Percentiles rank a stretch among this genome's conserved stretches.
Evolutionary conservation across 371 early-diverging fungal genomes (phyloP).

Genomic region (Mucor piriformis): DNA sequence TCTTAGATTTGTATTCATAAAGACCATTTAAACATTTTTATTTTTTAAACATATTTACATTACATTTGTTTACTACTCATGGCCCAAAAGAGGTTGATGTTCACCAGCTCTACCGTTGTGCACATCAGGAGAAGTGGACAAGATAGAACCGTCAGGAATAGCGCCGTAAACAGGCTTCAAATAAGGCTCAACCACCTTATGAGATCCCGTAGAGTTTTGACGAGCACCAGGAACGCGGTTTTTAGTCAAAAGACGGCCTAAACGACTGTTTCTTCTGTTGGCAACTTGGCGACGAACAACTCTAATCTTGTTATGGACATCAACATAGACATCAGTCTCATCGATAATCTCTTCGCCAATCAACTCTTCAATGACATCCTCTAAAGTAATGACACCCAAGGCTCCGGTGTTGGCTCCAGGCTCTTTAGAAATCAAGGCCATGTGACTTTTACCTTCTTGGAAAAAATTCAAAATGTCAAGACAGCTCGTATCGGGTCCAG

Average conservation of each 20-base stretch:
- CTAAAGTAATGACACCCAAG: constrained; percentile 93
- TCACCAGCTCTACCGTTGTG: constrained; percentile 4
- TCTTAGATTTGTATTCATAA: background rate
- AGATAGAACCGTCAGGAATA: constrained; percentile 3
- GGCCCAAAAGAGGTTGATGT: constrained; percentile 24
- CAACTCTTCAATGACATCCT: constrained; percentile 97
- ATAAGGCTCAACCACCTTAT: constrained; percentile 29
- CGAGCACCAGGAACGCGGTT: constrained; percentile 12
- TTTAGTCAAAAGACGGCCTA: constrained; percentile 27
- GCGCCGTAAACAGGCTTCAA: constrained; percentile 32
- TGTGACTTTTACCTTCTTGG: constrained; percentile 87
- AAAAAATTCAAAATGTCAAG: constrained; percentile 93
- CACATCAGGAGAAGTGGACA: constrained; percentile 21
- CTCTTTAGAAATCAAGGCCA: constrained; percentile 74
- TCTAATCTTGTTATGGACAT: constrained; percentile 49
- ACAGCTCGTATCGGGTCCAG: constrained; percentile 73
- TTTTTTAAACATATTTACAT: background rate
- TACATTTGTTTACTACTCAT: background rate
- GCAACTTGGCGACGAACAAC: constrained; percentile 32
- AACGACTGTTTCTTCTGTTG: constrained; percentile 26
- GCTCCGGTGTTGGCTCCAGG: constrained; percentile 52
- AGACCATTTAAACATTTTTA: no score
- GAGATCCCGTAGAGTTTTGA: constrained; percentile 22
- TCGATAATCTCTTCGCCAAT: constrained; percentile 94
- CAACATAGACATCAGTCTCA: constrained; percentile 93